These are phyloP conservation scores for Cucumis sativus DNA, from an alignment of 306 rosid genomes.

Conservation along the genomic window Cucumber_9930_V3 NC_026655.2:6746501-6747000, in stretches of 20 bases:
- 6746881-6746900: slow-evolving; percentile 52
- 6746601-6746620: background rate
- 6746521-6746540: background rate
- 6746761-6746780: background rate
- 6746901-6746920: slow-evolving; percentile 18
- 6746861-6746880: slow-evolving; percentile 55
- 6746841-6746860: slow-evolving; percentile 34
- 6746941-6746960: background rate
- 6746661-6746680: background rate
- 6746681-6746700: background rate
- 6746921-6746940: slow-evolving; percentile 31
- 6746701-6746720: background rate
- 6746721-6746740: background rate
- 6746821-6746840: background rate
- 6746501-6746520: background rate
- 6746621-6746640: background rate
- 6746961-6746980: background rate
- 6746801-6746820: background rate
- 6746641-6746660: background rate
- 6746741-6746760: background rate
- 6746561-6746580: background rate
- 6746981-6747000: background rate
- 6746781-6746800: background rate
- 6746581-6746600: background rate
- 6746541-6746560: background rate